A percentile compares a stretch with the other conserved stretches of the same genome.
Conservation (phyloP, 352 stramenopile species). For the Bremia lactucae region DNA sequence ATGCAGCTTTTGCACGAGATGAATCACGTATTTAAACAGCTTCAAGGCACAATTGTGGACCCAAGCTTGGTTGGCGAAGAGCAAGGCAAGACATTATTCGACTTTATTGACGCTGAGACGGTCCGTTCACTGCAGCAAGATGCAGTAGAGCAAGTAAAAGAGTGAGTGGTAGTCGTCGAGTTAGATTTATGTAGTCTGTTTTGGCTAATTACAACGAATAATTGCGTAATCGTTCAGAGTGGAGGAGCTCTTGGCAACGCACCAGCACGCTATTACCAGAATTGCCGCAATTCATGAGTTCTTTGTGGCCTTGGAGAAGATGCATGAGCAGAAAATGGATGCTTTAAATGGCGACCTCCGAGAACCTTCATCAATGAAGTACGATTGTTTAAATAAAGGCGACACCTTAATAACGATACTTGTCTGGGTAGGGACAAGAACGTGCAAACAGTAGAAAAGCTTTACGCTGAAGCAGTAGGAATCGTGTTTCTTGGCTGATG, state of each 20-base stretch:
- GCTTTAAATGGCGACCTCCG: conserved; percentile 21
- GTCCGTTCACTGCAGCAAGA: conserved; percentile 73
- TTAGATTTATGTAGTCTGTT: neutral
- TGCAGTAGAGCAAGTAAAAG: conserved; percentile 53
- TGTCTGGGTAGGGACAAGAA: conserved; percentile 16
- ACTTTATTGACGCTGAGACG: conserved; percentile 77
- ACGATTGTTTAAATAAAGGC: conserved; percentile 1
- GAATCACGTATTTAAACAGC: conserved; percentile 59
- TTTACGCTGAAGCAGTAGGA: conserved; percentile 39
- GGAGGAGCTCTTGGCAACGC: conserved; percentile 49
- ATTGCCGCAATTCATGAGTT: conserved; percentile 54
- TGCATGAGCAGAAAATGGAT: conserved; percentile 23
- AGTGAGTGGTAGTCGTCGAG: conserved; percentile 21
- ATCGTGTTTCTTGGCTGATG: neutral
- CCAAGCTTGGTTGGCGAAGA: conserved; percentile 44
- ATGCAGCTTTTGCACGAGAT: conserved; percentile 59
- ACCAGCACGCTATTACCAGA: conserved; percentile 50
- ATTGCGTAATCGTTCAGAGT: conserved; percentile 23
- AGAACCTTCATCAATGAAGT: conserved; percentile 17
- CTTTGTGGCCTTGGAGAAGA: conserved; percentile 48
- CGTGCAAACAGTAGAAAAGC: conserved; percentile 21
- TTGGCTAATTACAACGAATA: neutral
- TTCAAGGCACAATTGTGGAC: conserved; percentile 40
- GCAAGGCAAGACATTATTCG: conserved; percentile 62
- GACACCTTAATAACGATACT: neutral